Percentiles rank a stretch among this genome's conserved stretches.
Evolutionary conservation across 2,329 filamentous ascomycete species (phyloP).

Genomic region (Sordariomycetes sp.): DNA sequence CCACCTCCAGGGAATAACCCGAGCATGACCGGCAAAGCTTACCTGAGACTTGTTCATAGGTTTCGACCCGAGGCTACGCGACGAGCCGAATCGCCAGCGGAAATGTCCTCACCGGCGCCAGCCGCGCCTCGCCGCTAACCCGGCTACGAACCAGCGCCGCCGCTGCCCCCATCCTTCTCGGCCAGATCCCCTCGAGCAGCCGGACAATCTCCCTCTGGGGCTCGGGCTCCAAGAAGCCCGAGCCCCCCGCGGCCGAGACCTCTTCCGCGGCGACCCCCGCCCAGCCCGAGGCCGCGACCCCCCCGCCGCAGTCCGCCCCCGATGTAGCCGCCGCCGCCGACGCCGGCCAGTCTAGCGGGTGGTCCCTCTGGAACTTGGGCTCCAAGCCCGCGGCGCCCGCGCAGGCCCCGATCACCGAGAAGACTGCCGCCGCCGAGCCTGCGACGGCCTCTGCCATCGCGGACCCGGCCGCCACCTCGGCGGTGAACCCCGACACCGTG

Average conservation of each 20-base stretch:
- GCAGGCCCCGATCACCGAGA: background rate
- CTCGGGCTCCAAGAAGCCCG: slow-evolving; percentile 6
- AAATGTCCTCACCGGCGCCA: background rate
- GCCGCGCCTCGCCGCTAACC: slow-evolving; percentile 3
- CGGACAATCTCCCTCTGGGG: slow-evolving; percentile 6
- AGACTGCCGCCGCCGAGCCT: slow-evolving; percentile 9
- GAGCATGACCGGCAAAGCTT: background rate
- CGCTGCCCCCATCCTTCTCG: background rate
- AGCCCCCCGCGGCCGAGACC: background rate
- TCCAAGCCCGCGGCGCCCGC: background rate
- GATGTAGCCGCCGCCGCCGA: background rate
- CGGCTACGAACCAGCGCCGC: background rate
- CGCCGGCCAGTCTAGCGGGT: background rate
- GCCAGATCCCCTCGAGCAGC: slow-evolving; percentile 6
- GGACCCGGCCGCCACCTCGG: slow-evolving; percentile 6
- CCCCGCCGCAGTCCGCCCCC: background rate
- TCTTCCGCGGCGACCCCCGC: background rate
- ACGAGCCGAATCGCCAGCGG: slow-evolving; percentile 2
- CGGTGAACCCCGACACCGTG: slow-evolving; percentile 11
- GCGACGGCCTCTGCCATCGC: slow-evolving; percentile 8
- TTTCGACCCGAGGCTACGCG: slow-evolving; percentile 2
- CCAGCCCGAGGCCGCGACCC: background rate
- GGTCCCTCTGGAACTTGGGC: slow-evolving; percentile 3
- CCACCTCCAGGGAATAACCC: background rate
- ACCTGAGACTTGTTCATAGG: background rate